Conservation (phyloP, 768 basidiomycete species). For the Hygrophorus pudorinus region DNA sequence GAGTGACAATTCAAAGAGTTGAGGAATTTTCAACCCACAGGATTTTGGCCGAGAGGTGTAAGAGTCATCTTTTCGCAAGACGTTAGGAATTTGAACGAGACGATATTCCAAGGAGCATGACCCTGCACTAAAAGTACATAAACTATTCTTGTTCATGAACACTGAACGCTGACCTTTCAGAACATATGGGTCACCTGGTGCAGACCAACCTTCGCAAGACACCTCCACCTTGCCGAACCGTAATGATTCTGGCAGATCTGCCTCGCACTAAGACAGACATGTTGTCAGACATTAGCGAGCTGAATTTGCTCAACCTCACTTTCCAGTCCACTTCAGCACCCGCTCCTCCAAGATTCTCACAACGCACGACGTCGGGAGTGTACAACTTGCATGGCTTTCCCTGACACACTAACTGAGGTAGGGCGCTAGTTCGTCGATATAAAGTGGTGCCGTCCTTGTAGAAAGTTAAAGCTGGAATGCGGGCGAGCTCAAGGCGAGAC, state of each 20-base stretch:
- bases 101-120: conserved; percentile 84
- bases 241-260: conserved; percentile 75
- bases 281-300: neutral
- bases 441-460: conserved; percentile 59
- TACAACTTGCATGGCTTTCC: conserved; percentile 72
- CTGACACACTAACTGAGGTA: conserved; percentile 72
- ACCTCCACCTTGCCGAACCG: conserved; percentile 81
- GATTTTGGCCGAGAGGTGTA: conserved; percentile 6
- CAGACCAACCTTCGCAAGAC: conserved; percentile 85
- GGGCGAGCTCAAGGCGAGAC: conserved; percentile 63
- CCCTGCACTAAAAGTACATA: conserved; percentile 30
- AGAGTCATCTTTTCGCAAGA: conserved; percentile 21
- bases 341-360: conserved; percentile 66
- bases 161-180: conserved; percentile 53
- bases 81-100: conserved; percentile 58
- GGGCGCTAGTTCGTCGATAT: conserved; percentile 53
- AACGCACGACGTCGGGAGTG: conserved; percentile 80
- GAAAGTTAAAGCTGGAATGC: conserved; percentile 70
- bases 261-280: conserved; percentile 56
- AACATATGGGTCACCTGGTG: conserved; percentile 74
- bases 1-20: neutral
- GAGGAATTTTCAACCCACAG: neutral
- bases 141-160: neutral
- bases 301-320: conserved; percentile 29
- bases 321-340: conserved; percentile 89